Percentiles rank a stretch among this genome's conserved stretches.
Evolutionary conservation across 495 filamentous ascomycete species (phyloP).

Genomic region (Pyrenula massariospora): DNA sequence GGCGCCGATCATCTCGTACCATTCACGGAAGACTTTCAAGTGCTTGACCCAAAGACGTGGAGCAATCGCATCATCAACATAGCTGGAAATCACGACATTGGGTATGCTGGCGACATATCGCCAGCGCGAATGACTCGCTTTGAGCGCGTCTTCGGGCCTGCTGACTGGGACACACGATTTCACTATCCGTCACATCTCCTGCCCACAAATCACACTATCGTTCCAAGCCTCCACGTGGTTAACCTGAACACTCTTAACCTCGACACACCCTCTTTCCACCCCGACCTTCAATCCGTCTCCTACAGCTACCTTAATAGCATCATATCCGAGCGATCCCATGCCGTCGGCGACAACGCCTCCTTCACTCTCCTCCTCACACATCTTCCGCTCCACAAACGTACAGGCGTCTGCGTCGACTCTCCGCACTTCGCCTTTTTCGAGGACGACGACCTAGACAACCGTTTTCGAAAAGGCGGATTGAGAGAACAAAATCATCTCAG

Average conservation of each 20-base stretch:
- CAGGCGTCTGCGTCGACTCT: slow-evolving; percentile 71
- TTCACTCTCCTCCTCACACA: slow-evolving; percentile 84
- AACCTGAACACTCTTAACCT: slow-evolving; percentile 87
- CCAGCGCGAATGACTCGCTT: slow-evolving; percentile 61
- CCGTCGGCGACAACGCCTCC: slow-evolving; percentile 52
- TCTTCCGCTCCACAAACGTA: slow-evolving; percentile 75
- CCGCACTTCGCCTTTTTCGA: slow-evolving; percentile 67
- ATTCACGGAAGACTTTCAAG: slow-evolving; percentile 28
- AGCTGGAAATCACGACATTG: slow-evolving; percentile 90
- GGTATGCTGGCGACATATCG: slow-evolving; percentile 85
- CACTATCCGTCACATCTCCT: slow-evolving; percentile 29
- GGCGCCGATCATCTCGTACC: slow-evolving; percentile 29
- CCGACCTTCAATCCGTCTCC: slow-evolving; percentile 52
- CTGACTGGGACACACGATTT: slow-evolving; percentile 80
- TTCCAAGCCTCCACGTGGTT: slow-evolving; percentile 55
- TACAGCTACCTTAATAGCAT: slow-evolving; percentile 68
- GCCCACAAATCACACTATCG: slow-evolving; percentile 7
- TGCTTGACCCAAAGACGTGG: slow-evolving; percentile 51
- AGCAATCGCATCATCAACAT: slow-evolving; percentile 69
- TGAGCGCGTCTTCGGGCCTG: slow-evolving; percentile 67
- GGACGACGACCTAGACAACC: slow-evolving; percentile 24
- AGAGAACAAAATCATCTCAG: slow-evolving; percentile 88
- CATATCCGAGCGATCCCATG: slow-evolving; percentile 47
- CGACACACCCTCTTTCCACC: slow-evolving; percentile 62
- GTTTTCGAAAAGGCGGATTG: slow-evolving; percentile 48